Evolutionary conservation across 1,284 basidiomycete species (phyloP).

Genomic region (Pyrrhoderma lamaoense): DNA sequence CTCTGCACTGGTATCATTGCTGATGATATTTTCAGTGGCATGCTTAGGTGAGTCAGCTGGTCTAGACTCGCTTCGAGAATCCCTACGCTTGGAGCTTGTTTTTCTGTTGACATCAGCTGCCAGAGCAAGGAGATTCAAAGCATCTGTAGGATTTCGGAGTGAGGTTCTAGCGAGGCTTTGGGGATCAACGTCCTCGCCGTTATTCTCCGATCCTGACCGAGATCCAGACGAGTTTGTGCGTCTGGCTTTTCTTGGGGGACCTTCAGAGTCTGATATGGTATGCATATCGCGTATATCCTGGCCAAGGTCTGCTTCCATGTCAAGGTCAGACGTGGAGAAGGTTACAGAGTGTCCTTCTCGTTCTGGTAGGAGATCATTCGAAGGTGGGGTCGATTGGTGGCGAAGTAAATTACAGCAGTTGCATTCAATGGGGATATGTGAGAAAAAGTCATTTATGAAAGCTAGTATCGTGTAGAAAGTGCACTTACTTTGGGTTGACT

Average conservation of each 20-base stretch:
- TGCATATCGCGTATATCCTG: constrained; percentile 4
- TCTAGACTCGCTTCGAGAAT: neutral
- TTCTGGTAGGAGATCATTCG: neutral
- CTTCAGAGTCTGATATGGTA: constrained; percentile 8
- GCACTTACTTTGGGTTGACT: constrained; percentile 9
- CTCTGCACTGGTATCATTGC: neutral
- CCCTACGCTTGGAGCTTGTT: constrained; percentile 11
- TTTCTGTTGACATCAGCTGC: constrained; percentile 17
- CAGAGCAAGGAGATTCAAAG: constrained; percentile 17
- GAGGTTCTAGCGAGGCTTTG: constrained; percentile 17
- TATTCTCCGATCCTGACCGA: constrained; percentile 8
- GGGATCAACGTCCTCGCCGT: constrained; percentile 13
- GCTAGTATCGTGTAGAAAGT: neutral
- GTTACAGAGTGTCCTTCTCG: constrained; percentile 4
- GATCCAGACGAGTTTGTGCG: constrained; percentile 8
- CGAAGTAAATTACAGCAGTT: too few relatives aligned
- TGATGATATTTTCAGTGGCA: neutral
- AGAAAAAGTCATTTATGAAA: neutral
- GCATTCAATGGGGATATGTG: neutral
- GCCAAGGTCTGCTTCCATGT: constrained; percentile 12
- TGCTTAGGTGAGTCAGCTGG: neutral
- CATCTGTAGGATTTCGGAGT: constrained; percentile 18
- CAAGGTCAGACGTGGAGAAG: constrained; percentile 15
- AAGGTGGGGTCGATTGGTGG: too few relatives aligned
- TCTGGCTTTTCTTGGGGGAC: constrained; percentile 16